Base-by-base conservation (phyloP, 768 basidiomycete species). In the Tylopilus subfusipes region DNA sequence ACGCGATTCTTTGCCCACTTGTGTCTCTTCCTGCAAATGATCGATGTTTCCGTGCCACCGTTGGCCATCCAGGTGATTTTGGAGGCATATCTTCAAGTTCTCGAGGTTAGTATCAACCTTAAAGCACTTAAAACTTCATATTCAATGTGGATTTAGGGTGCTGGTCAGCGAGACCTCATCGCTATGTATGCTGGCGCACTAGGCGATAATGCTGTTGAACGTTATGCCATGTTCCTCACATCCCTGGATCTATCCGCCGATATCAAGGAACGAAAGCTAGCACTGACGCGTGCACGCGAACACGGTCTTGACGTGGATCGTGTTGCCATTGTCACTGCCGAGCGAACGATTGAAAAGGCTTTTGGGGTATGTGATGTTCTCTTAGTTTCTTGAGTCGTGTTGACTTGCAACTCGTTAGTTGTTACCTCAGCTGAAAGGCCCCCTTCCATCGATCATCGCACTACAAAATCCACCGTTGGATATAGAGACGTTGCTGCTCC, bases 1-100 rank as follows among this genome's bases (percentile, higher is more conserved):
- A 84, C 82, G 42, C 86, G 94, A 4, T 99, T 98, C 74, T 97
- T 96, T 64, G 88, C 94, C 0, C 96, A 99, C 65, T 75, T 98
- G 22, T 92, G 92, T 59, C 83, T 98, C 29, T 93, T 86, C 72
- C 78, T 97, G 4, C 85, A 89, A 57, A 82, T 93, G 72, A 88
- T 97, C 33, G 86, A 88, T 47, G 73, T 86, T 33, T 68, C 82
- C 0, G 81, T 92, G 0, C 88, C 94, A 0, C 83, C 86, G 2
- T 69, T 83, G 13, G 83, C 90, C 0, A 86, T 83, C 0, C 92
- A 96, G 64, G 72, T 80, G 29, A 91, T 99, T 48, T 73, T 98
- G 25, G 90, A 96, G 65, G 83, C 88, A 0, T 99, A 98, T 66
- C 80, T 98, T 6, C 82, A 83, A 55, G 88, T 94, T 4, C 81